phyloP scores from a whole-genome alignment of 352 stramenopile species.

The Phytophthora kernoviae region DNA sequence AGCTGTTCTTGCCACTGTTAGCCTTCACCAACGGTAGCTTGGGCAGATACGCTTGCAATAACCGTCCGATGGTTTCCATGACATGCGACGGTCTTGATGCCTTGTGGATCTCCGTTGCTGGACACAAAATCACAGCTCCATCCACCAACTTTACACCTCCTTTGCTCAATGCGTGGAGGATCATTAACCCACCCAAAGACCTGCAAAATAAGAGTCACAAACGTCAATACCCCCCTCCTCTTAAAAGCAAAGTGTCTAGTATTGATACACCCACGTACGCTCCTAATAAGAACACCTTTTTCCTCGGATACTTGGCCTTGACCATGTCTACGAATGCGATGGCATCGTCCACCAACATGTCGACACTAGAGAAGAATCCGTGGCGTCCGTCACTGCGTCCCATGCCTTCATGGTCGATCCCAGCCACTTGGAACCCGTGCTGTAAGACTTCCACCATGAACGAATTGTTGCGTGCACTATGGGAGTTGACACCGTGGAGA shows the following conservation, averaged over 20 bases:
- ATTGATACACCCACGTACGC: constrained; percentile 39
- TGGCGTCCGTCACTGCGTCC: constrained; percentile 76
- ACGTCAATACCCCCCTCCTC: too few species aligned
- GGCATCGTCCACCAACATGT: constrained; percentile 68
- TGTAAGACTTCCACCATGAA: constrained; percentile 75
- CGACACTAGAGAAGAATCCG: constrained; percentile 72
- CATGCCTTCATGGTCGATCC: constrained; percentile 78
- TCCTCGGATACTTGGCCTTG: constrained; percentile 61
- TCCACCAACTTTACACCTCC: constrained; percentile 56
- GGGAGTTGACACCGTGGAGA: constrained; percentile 78
- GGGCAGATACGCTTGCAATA: constrained; percentile 59
- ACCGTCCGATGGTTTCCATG: constrained; percentile 53
- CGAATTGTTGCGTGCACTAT: constrained; percentile 77
- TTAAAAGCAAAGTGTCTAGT: not conserved
- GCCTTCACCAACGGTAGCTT: constrained; percentile 69
- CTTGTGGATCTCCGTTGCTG: constrained; percentile 70
- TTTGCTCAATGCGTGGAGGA: constrained; percentile 63
- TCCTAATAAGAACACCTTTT: constrained; percentile 78
- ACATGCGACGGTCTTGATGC: constrained; percentile 48
- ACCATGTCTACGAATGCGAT: constrained; percentile 62
- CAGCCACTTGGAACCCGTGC: constrained; percentile 67
- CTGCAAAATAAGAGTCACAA: constrained; percentile 31
- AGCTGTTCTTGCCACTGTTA: constrained; percentile 69
- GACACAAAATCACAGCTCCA: constrained; percentile 73
- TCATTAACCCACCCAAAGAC: constrained; percentile 72